Evolutionary conservation across 257 asterid genomes (phyloP), one percentile per base, ranked within the genome.

Genomic region (Osmanthus fragrans): DNA sequence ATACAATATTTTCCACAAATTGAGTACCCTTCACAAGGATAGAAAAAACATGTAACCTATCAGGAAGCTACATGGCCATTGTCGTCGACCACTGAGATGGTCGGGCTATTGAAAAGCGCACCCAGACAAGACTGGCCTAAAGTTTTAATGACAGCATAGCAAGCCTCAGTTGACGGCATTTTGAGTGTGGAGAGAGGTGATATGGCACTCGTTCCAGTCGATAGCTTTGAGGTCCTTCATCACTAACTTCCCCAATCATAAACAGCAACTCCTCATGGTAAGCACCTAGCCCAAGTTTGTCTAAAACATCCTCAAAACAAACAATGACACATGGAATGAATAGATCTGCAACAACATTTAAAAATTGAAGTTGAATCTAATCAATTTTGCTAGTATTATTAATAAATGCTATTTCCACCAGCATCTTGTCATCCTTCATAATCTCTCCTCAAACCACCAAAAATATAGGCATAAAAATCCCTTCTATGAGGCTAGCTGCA

Each of bases 241-340:
- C 27, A 25, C 27, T 25, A 37, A 64, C 69, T 36, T 67, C 76
- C 72, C 80, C 76, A 67, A 54, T 58, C 74, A 40, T 30, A 82
- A 75, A 68, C 51, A 73, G 13, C 5, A 75, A 25, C 13, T 60
- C 77, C 47, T 34, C 19, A 12, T 32, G 34, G 21, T 54, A 71
- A 25, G 69, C 45, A 63, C 71, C 1, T 32, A 12, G 70, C 33
- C 64, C 33, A 77, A 60, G 60, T 69, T 40, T 39, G 36, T 30
- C 49, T 58, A 77, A 36, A 71, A 27, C 65, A 25, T 34, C 40
- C 7, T 69, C 9, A 51, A 19, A 39, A 30, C 18, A 70, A 32
- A 80, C 72, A 30, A 80, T 68, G 51, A 49, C 40, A 27, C 0
- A 11, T 13, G 36, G 60, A 58, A 63, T 69, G 60, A 37, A 47